Evolutionary conservation across 306 rosid species (phyloP).

Genomic region (Notholithocarpus densiflorus): DNA sequence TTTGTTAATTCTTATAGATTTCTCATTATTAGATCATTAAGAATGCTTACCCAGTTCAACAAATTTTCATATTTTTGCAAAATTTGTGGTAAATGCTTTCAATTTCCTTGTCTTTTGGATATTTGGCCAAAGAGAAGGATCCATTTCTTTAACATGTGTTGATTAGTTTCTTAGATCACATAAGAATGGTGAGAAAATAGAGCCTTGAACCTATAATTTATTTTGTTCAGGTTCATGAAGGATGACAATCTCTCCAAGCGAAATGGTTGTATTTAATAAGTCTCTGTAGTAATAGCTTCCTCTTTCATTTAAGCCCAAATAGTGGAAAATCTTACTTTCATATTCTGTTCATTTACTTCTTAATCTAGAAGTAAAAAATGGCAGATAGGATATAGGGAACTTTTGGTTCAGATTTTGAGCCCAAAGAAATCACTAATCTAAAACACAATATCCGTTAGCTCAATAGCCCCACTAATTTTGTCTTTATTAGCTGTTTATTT

Average conservation of each 20-base stretch:
- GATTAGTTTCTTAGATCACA: slow-evolving; percentile 16
- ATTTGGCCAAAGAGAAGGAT: background rate
- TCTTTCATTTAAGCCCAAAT: background rate
- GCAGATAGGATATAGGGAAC: background rate
- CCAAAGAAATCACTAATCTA: background rate
- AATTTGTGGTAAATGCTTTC: background rate
- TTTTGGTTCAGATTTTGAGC: slow-evolving; percentile 2
- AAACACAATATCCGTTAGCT: background rate
- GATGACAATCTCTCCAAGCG: background rate
- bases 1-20: background rate
- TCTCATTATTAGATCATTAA: background rate
- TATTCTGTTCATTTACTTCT: slow-evolving; percentile 6
- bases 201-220: background rate
- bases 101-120: background rate
- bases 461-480: background rate
- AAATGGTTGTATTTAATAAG: slow-evolving; percentile 4
- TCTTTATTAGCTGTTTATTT: background rate
- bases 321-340: slow-evolving; percentile 1
- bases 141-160: background rate
- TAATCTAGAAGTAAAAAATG: slow-evolving; percentile 5
- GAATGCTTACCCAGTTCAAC: background rate
- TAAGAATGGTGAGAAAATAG: background rate
- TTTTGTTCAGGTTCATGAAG: slow-evolving; percentile 7
- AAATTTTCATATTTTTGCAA: background rate
- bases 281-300: slow-evolving; percentile 26